A percentile compares a stretch with the other conserved stretches of the same genome.
Conservation (phyloP, 169 alveolate species). For the Cyclospora cayetanensis region DNA sequence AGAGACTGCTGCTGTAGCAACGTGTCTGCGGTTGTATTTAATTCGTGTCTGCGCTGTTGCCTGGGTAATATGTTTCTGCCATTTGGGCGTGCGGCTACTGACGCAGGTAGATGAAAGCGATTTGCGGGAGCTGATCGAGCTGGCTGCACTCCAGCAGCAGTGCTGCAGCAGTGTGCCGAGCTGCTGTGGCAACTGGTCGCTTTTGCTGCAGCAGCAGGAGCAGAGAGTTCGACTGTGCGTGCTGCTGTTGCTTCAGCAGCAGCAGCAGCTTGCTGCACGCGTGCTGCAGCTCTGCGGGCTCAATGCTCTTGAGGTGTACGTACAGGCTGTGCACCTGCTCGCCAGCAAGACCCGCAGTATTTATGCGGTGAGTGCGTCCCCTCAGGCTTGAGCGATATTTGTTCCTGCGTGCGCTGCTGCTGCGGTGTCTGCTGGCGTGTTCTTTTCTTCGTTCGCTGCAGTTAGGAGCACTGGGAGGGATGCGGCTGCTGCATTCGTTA, state of each 20-base stretch:
- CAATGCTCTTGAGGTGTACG: slow-evolving; percentile 50
- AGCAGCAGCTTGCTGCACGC: slow-evolving; percentile 28
- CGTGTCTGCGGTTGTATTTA: neutral
- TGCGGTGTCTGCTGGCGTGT: neutral
- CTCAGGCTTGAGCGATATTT: neutral
- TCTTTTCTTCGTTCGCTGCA: neutral
- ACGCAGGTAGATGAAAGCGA: slow-evolving; percentile 48
- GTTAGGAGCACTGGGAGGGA: neutral
- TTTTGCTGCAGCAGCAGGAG: slow-evolving; percentile 54
- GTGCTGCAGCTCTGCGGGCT: slow-evolving; percentile 50
- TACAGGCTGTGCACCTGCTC: slow-evolving; percentile 45
- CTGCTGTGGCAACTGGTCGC: neutral
- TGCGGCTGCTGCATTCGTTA: neutral
- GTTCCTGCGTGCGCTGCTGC: neutral
- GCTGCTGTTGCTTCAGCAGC: slow-evolving; percentile 27
- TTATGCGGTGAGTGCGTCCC: neutral
- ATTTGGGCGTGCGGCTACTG: neutral
- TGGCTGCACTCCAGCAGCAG: slow-evolving; percentile 46
- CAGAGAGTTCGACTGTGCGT: slow-evolving; percentile 46
- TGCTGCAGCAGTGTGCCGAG: slow-evolving; percentile 54
- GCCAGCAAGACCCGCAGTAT: slow-evolving; percentile 44
- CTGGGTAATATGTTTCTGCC: too few relatives aligned
- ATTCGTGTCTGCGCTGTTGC: too few relatives aligned
- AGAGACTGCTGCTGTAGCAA: neutral
- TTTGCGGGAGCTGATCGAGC: slow-evolving; percentile 35